These are phyloP conservation scores for Gastrodia elata DNA, from an alignment of 106 monocot species.

Conservation along the genomic window DNA sequence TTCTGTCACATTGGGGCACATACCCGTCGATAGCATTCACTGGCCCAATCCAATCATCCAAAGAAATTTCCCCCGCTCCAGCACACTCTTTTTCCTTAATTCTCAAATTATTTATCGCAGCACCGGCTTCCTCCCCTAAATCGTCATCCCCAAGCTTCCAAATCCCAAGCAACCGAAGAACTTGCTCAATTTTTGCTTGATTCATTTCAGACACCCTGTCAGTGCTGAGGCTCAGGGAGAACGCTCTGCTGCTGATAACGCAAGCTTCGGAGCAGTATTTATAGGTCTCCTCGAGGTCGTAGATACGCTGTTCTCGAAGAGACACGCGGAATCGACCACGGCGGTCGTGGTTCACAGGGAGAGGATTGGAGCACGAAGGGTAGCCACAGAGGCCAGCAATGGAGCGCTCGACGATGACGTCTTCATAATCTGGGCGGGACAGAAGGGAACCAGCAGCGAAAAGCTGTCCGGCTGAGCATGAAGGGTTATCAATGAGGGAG, in stretches of 20 bases:
- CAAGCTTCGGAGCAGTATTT: constrained; percentile 70
- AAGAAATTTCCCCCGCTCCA: constrained; percentile 20
- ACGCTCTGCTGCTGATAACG: constrained; percentile 44
- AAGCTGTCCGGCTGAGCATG: constrained; percentile 32
- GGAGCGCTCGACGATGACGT: constrained; percentile 72
- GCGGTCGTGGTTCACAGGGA: constrained; percentile 13
- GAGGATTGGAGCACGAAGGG: constrained; percentile 44
- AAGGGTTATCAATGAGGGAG: constrained; percentile 36
- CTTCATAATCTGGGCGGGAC: constrained; percentile 60
- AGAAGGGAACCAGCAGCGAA: constrained; percentile 47
- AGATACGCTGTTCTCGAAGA: constrained; percentile 73
- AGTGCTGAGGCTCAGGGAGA: constrained; percentile 17
- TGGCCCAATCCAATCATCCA: constrained; percentile 68
- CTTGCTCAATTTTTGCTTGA: constrained; percentile 14
- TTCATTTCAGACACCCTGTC: constrained; percentile 28
- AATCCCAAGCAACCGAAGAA: constrained; percentile 35
- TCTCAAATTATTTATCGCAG: constrained; percentile 24
- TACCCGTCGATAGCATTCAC: constrained; percentile 81
- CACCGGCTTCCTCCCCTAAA: constrained; percentile 5
- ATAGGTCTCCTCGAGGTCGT: constrained; percentile 64
- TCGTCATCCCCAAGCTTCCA: neutral
- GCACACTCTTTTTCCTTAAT: constrained; percentile 50
- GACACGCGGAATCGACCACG: constrained; percentile 54
- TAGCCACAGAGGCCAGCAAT: constrained; percentile 65
- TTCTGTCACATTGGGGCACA: constrained; percentile 47